A percentile compares a stretch with the other conserved stretches of the same genome.
Conservation (phyloP, 2,329 filamentous ascomycete genomes). For the Penicillium brevicompactum region DNA sequence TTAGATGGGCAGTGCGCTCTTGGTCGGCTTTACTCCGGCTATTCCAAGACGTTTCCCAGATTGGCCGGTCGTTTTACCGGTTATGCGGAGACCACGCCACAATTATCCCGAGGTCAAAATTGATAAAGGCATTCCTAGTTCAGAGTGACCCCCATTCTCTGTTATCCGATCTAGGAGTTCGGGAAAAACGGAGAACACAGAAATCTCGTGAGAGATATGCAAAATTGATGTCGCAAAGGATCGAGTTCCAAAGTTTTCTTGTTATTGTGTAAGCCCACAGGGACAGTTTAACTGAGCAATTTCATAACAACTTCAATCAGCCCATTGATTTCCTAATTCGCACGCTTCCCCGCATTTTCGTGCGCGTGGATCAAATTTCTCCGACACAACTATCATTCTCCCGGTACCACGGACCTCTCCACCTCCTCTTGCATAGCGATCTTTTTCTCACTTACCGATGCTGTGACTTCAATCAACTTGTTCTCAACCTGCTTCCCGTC, state of each 20-base stretch:
- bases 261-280: no score
- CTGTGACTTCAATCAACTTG: neutral
- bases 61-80: neutral
- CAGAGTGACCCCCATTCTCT: no score
- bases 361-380: neutral
- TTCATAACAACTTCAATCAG: no score
- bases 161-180: no score
- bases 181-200: neutral
- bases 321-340: no score
- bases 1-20: neutral
- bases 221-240: no score
- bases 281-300: no score
- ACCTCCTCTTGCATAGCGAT: neutral
- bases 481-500: conserved; percentile 27
- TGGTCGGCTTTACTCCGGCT: neutral
- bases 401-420: neutral
- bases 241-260: no score
- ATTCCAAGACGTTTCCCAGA: neutral
- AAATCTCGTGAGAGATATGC: neutral
- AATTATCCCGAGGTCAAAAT: neutral
- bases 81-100: neutral
- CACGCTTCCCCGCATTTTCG: neutral
- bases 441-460: conserved; percentile 1
- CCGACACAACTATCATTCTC: neutral
- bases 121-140: neutral